Percentiles rank a stretch among this genome's conserved stretches.
These are phyloP conservation scores for Saccharomyces paradoxus DNA, from an alignment of 805 yeast species.

Conservation along the genomic window DNA sequence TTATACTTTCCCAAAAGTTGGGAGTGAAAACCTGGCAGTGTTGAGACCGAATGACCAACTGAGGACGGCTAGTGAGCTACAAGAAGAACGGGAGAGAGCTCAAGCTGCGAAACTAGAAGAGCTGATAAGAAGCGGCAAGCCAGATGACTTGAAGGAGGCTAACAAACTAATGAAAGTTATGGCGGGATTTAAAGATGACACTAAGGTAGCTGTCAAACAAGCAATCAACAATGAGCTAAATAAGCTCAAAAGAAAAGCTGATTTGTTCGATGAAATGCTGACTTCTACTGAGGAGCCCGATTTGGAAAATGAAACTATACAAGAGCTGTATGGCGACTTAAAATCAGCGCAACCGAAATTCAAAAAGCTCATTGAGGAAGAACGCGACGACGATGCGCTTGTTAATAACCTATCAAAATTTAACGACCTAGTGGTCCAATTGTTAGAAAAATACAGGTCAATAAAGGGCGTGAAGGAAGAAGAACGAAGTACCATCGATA, in stretches of 20 bases:
- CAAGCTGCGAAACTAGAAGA: slow-evolving; percentile 95
- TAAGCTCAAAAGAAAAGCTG: slow-evolving; percentile 76
- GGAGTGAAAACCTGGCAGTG: slow-evolving; percentile 86
- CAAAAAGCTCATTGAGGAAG: slow-evolving; percentile 76
- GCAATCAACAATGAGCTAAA: slow-evolving; percentile 78
- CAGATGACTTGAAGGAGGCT: slow-evolving; percentile 92
- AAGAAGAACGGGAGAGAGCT: slow-evolving; percentile 84
- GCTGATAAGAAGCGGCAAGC: slow-evolving; percentile 88
- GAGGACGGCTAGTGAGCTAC: slow-evolving; percentile 82
- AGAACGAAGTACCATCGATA: slow-evolving; percentile 3
- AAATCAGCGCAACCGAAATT: slow-evolving; percentile 83
- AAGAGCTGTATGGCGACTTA: slow-evolving; percentile 68
- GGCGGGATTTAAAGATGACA: slow-evolving; percentile 94
- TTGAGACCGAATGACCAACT: slow-evolving; percentile 81
- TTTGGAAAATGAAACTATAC: slow-evolving; percentile 52
- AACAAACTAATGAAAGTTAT: slow-evolving; percentile 93
- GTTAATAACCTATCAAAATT: slow-evolving; percentile 58
- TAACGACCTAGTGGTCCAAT: slow-evolving; percentile 66
- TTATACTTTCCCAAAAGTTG: slow-evolving; percentile 85
- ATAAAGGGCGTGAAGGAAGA: slow-evolving; percentile 35
- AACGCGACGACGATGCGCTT: slow-evolving; percentile 57
- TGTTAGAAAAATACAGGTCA: slow-evolving; percentile 57
- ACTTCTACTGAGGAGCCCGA: slow-evolving; percentile 37
- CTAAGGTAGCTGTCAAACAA: slow-evolving; percentile 53
- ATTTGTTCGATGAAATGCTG: slow-evolving; percentile 81